These are phyloP conservation scores for Aspergillus flavus DNA, from an alignment of 2,329 filamentous ascomycete genomes.

Conservation along the genomic window DNA sequence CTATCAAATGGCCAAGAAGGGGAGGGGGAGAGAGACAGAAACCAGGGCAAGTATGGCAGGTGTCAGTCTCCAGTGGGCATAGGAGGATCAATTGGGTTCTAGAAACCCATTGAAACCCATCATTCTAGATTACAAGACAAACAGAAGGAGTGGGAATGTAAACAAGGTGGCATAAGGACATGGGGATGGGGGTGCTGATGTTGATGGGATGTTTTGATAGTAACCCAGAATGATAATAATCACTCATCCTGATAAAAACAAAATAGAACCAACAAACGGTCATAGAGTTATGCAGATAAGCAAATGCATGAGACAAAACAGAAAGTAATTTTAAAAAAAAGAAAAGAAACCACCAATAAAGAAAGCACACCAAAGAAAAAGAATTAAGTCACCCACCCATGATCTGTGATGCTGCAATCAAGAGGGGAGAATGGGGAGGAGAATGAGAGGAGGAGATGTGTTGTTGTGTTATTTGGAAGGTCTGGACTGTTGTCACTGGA, in stretches of 20 bases:
- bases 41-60: not conserved
- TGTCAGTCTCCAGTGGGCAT: not conserved
- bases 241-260: slow-evolving; percentile 9
- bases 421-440: slow-evolving; percentile 11
- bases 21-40: not conserved
- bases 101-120: not conserved
- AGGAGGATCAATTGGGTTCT: not conserved
- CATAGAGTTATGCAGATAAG: not conserved
- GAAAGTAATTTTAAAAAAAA: slow-evolving; percentile 17
- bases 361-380: slow-evolving; percentile 8
- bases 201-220: slow-evolving; percentile 3
- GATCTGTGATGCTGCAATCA: slow-evolving; percentile 10
- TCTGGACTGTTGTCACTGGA: slow-evolving; percentile 6
- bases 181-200: not conserved
- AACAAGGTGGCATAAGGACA: not conserved
- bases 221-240: not conserved
- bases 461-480: slow-evolving; percentile 5
- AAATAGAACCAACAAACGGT: not conserved
- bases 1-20: not conserved
- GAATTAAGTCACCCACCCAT: slow-evolving; percentile 23
- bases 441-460: slow-evolving; percentile 9
- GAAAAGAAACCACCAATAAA: slow-evolving; percentile 8
- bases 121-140: not conserved
- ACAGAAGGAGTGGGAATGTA: not conserved
- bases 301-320: slow-evolving; percentile 2